phyloP scores from a whole-genome alignment of 2,329 filamentous ascomycete genomes.

The Lachnum nothofagi region DNA sequence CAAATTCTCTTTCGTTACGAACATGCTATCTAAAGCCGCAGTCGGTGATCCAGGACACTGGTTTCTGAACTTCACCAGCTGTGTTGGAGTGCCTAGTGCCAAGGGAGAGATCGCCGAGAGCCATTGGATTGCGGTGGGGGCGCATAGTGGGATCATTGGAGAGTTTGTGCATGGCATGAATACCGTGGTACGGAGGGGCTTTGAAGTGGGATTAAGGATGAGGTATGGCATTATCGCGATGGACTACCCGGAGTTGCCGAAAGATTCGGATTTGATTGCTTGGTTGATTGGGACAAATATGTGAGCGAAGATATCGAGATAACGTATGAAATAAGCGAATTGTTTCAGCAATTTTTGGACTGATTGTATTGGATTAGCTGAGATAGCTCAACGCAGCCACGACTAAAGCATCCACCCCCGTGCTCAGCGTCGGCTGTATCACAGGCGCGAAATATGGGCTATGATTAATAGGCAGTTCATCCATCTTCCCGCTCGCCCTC shows the following conservation, averaged over 20 bases:
- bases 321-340: no score
- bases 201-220: constrained; percentile 24
- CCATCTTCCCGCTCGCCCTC: constrained; percentile 11
- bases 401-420: constrained; percentile 47
- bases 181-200: constrained; percentile 32
- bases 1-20: constrained; percentile 37
- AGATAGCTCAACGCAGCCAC: constrained; percentile 46
- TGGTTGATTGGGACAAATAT: constrained; percentile 40
- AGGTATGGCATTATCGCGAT: constrained; percentile 29
- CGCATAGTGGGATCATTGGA: constrained; percentile 36
- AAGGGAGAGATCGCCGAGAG: constrained; percentile 38
- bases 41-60: constrained; percentile 24
- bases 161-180: constrained; percentile 43
- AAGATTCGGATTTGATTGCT: constrained; percentile 38
- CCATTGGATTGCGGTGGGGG: constrained; percentile 43
- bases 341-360: no score
- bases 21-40: constrained; percentile 36
- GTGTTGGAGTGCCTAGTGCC: constrained; percentile 35
- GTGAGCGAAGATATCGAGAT: constrained; percentile 14
- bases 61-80: constrained; percentile 42
- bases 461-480: constrained; percentile 49
- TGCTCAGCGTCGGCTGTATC: constrained; percentile 52
- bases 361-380: not conserved
- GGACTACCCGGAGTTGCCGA: constrained; percentile 27
- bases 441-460: constrained; percentile 54